Evolutionary conservation across 1,139 yeast genomes (phyloP), one percentile per base, ranked within the genome.

Genomic region (Trichomonascaceae sp.): DNA sequence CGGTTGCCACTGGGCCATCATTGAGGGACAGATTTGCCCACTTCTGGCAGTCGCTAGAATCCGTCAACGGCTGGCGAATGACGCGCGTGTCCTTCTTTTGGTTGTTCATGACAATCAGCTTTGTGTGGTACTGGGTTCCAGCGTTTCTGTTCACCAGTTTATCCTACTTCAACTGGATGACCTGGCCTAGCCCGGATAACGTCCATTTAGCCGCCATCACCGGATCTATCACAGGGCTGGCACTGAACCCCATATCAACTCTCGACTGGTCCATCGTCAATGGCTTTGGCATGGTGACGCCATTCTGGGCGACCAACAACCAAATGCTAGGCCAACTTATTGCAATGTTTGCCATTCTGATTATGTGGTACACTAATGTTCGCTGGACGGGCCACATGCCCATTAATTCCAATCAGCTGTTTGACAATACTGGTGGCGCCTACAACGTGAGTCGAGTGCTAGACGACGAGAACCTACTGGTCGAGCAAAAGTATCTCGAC

Each of bases 181-280:
- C 74, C 4, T 74, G 80, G 80, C 71, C 73, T 35, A 54, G 60
- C 4, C 79, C 78, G 11, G 46, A 64, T 25, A 73, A 71, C 47
- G 57, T 65, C 42, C 62, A 67, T 42, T 51, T 74, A 27, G 76
- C 74, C 1, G 56, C 56, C 16, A 57, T 75, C 29, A 69, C 75
- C 1, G 82, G 82, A 2, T 51, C 64, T 3, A 32, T 45, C 13
- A 76, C 58, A 41, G 80, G 80, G 8, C 51, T 74, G 13, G 79
- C 79, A 2, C 44, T 73, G 30, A 71, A 71, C 46, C 80, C 78
- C 11, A 46, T 65, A 36, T 51, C 75, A 2, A 70, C 37, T 28
- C 67, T 71, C 43, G 76, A 67, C 45, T 70, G 74, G 72, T 67
- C 65, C 43, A 46, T 64, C 54, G 45, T 46, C 33, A 29, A 36